A percentile compares a stretch with the other conserved stretches of the same genome.
Evolutionary conservation across 495 filamentous ascomycete species (phyloP).

Genomic region (Penicillium desertorum): DNA sequence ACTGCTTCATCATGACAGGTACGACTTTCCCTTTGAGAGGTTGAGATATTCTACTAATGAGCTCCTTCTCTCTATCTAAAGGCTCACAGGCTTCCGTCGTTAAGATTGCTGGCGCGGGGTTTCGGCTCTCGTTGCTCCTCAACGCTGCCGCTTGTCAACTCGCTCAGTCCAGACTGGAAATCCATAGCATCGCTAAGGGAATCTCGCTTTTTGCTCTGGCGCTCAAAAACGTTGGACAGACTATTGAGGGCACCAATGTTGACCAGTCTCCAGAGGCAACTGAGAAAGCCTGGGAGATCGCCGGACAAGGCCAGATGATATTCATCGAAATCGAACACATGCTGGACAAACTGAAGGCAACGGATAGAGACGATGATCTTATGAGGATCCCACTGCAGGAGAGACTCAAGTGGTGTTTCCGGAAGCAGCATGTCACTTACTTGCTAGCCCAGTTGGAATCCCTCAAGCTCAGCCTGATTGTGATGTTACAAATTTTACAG

Average conservation of each 20-base stretch:
- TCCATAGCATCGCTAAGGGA: conserved; percentile 48
- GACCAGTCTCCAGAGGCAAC: conserved; percentile 33
- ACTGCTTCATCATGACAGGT: conserved; percentile 22
- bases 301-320: conserved; percentile 39
- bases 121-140: conserved; percentile 45
- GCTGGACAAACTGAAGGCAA: conserved; percentile 41
- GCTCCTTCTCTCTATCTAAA: conserved; percentile 3
- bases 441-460: conserved; percentile 47
- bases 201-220: conserved; percentile 46
- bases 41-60: conserved; percentile 6
- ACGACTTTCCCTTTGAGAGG: background rate
- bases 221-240: conserved; percentile 42
- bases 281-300: conserved; percentile 44
- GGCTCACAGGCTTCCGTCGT: conserved; percentile 33
- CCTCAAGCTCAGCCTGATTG: conserved; percentile 45
- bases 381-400: conserved; percentile 36
- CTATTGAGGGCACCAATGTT: conserved; percentile 30
- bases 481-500: conserved; percentile 44
- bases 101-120: conserved; percentile 42
- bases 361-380: conserved; percentile 33
- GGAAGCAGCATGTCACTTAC: conserved; percentile 46
- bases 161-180: conserved; percentile 44
- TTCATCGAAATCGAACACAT: conserved; percentile 49
- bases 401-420: conserved; percentile 46
- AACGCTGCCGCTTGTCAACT: conserved; percentile 46